Evolutionary conservation across 306 rosid species (phyloP), one percentile per base, ranked within the genome.

Genomic region (Glycyrrhiza uralensis): DNA sequence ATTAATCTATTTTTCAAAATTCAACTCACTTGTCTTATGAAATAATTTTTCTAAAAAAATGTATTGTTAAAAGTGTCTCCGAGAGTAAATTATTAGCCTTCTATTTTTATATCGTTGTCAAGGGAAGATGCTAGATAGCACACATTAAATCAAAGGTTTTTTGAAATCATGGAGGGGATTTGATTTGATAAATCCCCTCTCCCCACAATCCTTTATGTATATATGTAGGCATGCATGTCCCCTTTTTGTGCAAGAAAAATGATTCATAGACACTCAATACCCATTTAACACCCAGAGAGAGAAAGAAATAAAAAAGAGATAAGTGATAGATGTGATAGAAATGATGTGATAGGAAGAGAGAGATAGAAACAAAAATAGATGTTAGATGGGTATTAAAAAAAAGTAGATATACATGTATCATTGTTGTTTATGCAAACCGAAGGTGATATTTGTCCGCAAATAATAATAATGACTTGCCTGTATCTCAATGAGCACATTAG

Each of bases 401-500:
- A n/a, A n/a, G n/a, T n/a, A n/a, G n/a, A n/a, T n/a, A n/a, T n/a
- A n/a, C n/a, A n/a, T n/a, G n/a, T n/a, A n/a, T n/a, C n/a, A n/a
- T n/a, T n/a, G n/a, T n/a, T n/a, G n/a, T n/a, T n/a, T n/a, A n/a
- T n/a, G n/a, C n/a, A n/a, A n/a, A n/a, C n/a, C n/a, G n/a, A n/a
- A n/a, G n/a, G n/a, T n/a, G n/a, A n/a, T n/a, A n/a, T n/a, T n/a
- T n/a, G n/a, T n/a, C n/a, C n/a, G n/a, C n/a, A n/a, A n/a, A n/a
- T n/a, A n/a, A n/a, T n/a, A n/a, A n/a, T n/a, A n/a, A n/a, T 18
- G 4, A 71, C 61, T 82, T 79, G 81, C 99, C 97, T 95, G 99
- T 14, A 95, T 95, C 82, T 95, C 99, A 6, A 91, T 82, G 38
- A 95, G 99, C 2, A 95, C 99, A n/a, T 88, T 95, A 5, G 99